Evolutionary conservation across 306 rosid genomes (phyloP).

Genomic region (Cucumis sativus): DNA sequence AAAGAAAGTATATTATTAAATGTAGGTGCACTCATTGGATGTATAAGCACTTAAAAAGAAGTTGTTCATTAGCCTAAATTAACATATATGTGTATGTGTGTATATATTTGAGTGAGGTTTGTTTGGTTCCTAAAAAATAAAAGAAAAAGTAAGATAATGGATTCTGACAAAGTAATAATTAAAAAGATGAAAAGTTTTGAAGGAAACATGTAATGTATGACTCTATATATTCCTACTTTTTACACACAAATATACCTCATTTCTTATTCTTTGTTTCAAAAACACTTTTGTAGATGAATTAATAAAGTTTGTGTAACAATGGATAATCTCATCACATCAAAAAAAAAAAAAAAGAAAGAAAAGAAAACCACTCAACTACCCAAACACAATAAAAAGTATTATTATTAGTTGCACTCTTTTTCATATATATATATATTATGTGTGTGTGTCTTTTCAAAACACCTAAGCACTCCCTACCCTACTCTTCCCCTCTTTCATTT

Average conservation of each 20-base stretch:
- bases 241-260: not conserved
- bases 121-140: not conserved
- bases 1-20: no score
- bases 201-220: not conserved
- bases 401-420: not conserved
- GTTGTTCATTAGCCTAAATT: no score
- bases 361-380: not conserved
- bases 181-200: not conserved
- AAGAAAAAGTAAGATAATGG: not conserved
- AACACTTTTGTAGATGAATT: not conserved
- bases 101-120: not conserved
- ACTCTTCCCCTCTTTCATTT: not conserved
- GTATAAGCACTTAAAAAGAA: no score
- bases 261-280: not conserved
- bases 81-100: no score
- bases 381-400: not conserved
- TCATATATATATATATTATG: not conserved
- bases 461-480: not conserved
- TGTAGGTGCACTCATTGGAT: no score
- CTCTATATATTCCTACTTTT: not conserved
- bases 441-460: not conserved
- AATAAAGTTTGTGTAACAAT: not conserved
- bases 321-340: not conserved
- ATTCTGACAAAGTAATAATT: not conserved
- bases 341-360: no score